Conservation (phyloP, 176 grass and related monocot species). For the sorghum (Sorghum bicolor) region Sorghum_bicolor_NCBIv3 NC_012876.2:4254001-4254500, state of each 20-base stretch:
- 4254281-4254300: not conserved
- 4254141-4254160: not conserved
- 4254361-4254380: not conserved
- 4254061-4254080: not conserved
- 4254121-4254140: not conserved
- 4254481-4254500: constrained; percentile 50
- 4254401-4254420: constrained; percentile 17
- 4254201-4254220: not conserved
- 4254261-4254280: not conserved
- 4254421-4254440: constrained; percentile 30
- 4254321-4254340: not conserved
- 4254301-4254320: not conserved
- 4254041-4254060: constrained; percentile 77
- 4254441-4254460: constrained; percentile 85
- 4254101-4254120: not conserved
- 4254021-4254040: constrained; percentile 59
- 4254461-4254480: constrained; percentile 43
- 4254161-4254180: not conserved
- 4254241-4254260: not conserved
- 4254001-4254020: constrained; percentile 87
- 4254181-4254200: not conserved
- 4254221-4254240: not conserved
- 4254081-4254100: not conserved
- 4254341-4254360: constrained; percentile 13
- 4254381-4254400: constrained; percentile 6